Base-by-base conservation (phyloP, 2,329 filamentous ascomycete genomes). In the Xylaria sp. region DNA sequence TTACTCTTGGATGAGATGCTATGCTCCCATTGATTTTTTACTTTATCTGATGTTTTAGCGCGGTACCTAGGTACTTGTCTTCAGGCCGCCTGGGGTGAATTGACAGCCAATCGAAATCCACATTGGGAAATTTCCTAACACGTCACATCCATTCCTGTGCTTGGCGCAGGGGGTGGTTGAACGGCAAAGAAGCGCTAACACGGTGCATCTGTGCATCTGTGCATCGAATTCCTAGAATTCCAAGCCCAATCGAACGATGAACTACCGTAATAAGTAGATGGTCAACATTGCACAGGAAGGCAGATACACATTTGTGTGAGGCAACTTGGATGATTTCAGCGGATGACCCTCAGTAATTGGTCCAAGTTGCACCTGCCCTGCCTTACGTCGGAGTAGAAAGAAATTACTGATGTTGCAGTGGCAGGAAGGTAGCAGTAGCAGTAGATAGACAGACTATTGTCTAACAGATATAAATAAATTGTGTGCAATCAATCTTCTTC, bases 71-170 rank as follows among this genome's bases (percentile, higher is more conserved):
- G 38, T 15, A 15, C 48, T 7, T 49, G 11, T 7, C 46, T 49
- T 23, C 23, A 28, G 31, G 28, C 20, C 31, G 2, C 28, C 51
- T 54, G 33, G 26, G 48, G 59, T 65, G 46, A 44, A 56, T 59
- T 36, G 58, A 38, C 38, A 69, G 58, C 69, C 69, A 71, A 71
- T 65, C 33, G 59, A 68, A 59, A 69, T 68, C 59, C 57, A 31
- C 33, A 65, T 67, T 63, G 56, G 65, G 66, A 66, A 67, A 61
- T 54, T 69, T 66, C 67, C 70, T 15, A 66, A 68, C 51, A 69
- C 67, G 60, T 71, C 69, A 60, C 26, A 31, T 10, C 5, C 51
- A 33, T 61, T 69, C 56, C 20, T 62, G 51, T 62, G 60, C 56
- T 28, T 44, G 54, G 53, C 33, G 51, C 64, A 66, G 54, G 58